Evolutionary conservation across 2,329 filamentous ascomycete species (phyloP).

Genomic region (Arthrobotrys sinensis): DNA sequence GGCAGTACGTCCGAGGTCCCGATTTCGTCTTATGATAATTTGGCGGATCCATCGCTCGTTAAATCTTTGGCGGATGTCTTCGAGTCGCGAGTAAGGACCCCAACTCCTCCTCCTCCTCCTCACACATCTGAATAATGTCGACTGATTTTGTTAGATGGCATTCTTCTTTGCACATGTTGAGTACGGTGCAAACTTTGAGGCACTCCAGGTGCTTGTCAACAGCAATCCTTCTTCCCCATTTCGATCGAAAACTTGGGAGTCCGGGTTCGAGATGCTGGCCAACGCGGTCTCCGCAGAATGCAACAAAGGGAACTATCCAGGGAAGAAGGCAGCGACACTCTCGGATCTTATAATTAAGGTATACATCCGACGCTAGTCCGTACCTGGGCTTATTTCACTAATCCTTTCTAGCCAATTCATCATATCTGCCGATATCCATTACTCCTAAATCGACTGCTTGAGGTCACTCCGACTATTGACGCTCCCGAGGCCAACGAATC

Average conservation of each 20-base stretch:
- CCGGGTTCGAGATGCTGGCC: slow-evolving; percentile 58
- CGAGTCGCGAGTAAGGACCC: slow-evolving; percentile 44
- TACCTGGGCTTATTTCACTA: neutral
- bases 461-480: slow-evolving; percentile 53
- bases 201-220: slow-evolving; percentile 49
- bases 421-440: slow-evolving; percentile 58
- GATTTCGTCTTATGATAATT: slow-evolving; percentile 46
- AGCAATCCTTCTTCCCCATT: slow-evolving; percentile 32
- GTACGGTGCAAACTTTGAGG: slow-evolving; percentile 54
- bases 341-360: slow-evolving; percentile 59
- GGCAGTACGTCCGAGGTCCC: slow-evolving; percentile 25
- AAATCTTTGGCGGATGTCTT: slow-evolving; percentile 60
- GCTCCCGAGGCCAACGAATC: slow-evolving; percentile 54
- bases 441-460: slow-evolving; percentile 51
- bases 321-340: slow-evolving; percentile 55
- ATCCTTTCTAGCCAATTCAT: slow-evolving; percentile 45
- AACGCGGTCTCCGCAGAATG: slow-evolving; percentile 57
- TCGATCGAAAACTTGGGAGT: slow-evolving; percentile 50
- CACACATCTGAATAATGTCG: neutral
- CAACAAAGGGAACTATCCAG: slow-evolving; percentile 53
- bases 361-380: neutral
- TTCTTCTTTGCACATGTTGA: slow-evolving; percentile 57
- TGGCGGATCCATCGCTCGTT: slow-evolving; percentile 58
- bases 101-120: no score
- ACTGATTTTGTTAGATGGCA: slow-evolving; percentile 35